Evolutionary conservation across 495 filamentous ascomycete genomes (phyloP).

Genomic region (Penicillium argentinense): DNA sequence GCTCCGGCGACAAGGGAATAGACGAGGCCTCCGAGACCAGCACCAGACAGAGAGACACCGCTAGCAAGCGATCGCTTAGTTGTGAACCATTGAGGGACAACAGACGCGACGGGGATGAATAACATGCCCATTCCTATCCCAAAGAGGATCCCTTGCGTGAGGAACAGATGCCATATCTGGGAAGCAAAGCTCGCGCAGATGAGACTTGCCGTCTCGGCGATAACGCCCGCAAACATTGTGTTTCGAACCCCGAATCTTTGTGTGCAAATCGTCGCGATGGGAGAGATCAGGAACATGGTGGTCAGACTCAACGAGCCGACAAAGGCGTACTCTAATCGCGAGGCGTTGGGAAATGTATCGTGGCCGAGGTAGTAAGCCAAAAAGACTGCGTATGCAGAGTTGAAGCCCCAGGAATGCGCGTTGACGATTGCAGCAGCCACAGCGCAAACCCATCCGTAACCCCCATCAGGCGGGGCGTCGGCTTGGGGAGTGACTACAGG

Average conservation of each 20-base stretch:
- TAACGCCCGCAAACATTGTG: slow-evolving; percentile 39
- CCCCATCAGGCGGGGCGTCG: too few species aligned
- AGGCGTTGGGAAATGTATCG: slow-evolving; percentile 43
- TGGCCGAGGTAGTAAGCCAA: slow-evolving; percentile 49
- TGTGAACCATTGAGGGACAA: slow-evolving; percentile 54
- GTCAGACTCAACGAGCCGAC: slow-evolving; percentile 52
- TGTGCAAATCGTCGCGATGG: slow-evolving; percentile 37
- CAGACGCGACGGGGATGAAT: slow-evolving; percentile 47
- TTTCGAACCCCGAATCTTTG: slow-evolving; percentile 34
- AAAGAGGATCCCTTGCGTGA: slow-evolving; percentile 48
- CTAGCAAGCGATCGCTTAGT: slow-evolving; percentile 49
- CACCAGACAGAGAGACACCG: slow-evolving; percentile 48
- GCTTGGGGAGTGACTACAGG: too few species aligned
- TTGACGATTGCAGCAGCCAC: slow-evolving; percentile 36
- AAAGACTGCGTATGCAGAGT: slow-evolving; percentile 49
- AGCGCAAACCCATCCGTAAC: slow-evolving; percentile 45
- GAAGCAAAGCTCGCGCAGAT: slow-evolving; percentile 49
- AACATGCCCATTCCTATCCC: slow-evolving; percentile 53
- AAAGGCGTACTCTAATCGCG: slow-evolving; percentile 50
- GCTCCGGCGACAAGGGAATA: slow-evolving; percentile 46
- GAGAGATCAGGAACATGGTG: slow-evolving; percentile 48
- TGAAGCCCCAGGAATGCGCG: slow-evolving; percentile 43
- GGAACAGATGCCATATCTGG: slow-evolving; percentile 51
- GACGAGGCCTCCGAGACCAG: slow-evolving; percentile 50
- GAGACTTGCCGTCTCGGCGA: slow-evolving; percentile 39